Percentiles rank a stretch among this genome's conserved stretches.
Conservation (phyloP, 306 rosid species). For the Sechiopsis laciniata region DNA sequence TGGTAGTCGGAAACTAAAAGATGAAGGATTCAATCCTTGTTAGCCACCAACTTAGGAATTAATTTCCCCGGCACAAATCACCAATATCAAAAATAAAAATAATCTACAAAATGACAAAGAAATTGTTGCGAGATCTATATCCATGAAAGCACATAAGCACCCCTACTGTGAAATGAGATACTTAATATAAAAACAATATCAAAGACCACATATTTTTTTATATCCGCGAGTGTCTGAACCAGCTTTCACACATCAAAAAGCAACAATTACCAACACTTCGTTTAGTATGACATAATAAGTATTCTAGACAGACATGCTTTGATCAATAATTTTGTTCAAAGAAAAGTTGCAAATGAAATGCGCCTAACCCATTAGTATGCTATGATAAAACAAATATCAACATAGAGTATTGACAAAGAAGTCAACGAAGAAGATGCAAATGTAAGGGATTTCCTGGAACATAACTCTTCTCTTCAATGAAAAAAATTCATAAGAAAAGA, state of each 20-base stretch:
- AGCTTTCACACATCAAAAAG: neutral
- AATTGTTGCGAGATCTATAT: neutral
- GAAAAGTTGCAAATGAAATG: neutral
- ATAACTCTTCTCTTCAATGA: slow-evolving; percentile 9
- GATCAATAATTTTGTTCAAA: neutral
- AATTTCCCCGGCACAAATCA: too few relatives aligned
- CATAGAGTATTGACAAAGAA: neutral
- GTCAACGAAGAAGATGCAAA: slow-evolving; percentile 1
- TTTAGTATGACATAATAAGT: neutral
- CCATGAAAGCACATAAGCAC: neutral
- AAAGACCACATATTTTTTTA: neutral
- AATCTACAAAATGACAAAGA: too few relatives aligned
- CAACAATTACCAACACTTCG: neutral
- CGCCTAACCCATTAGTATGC: neutral
- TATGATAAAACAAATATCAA: neutral
- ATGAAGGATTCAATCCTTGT: too few relatives aligned
- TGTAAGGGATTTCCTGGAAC: slow-evolving; percentile 6
- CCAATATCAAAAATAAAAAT: too few relatives aligned
- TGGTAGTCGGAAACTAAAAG: too few relatives aligned
- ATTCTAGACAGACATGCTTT: neutral
- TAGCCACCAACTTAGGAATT: too few relatives aligned
- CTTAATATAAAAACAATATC: neutral
- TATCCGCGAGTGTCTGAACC: too few relatives aligned
- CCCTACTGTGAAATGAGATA: neutral
- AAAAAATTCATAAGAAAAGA: slow-evolving; percentile 13